Evolutionary conservation across 2,329 filamentous ascomycete species (phyloP).

Genomic region (Macrophomina phaseolina): DNA sequence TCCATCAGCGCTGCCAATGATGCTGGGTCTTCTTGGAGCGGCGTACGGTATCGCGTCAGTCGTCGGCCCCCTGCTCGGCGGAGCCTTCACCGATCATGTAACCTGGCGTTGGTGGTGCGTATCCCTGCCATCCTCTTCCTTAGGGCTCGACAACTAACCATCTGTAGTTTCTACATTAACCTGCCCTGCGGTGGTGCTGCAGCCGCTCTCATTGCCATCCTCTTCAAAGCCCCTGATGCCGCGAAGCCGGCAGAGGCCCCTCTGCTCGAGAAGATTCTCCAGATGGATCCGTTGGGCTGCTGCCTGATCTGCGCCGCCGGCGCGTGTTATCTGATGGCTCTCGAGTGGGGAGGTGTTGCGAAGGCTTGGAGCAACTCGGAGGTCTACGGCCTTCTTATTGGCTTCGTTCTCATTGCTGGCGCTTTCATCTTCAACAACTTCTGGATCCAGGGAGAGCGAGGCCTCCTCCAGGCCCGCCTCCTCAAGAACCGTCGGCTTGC

Average conservation of each 20-base stretch:
- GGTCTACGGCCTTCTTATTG: neutral
- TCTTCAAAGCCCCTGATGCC: constrained; percentile 44
- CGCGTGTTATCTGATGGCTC: constrained; percentile 40
- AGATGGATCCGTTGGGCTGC: constrained; percentile 38
- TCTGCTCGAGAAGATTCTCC: constrained; percentile 5
- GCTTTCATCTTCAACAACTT: constrained; percentile 35
- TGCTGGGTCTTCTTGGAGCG: constrained; percentile 1
- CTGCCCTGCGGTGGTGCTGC: constrained; percentile 52
- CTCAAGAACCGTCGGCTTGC: neutral
- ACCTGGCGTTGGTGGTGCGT: constrained; percentile 44
- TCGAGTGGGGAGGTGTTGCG: constrained; percentile 43
- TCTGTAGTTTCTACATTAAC: constrained; percentile 49
- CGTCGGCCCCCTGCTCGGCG: constrained; percentile 33
- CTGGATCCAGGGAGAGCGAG: constrained; percentile 4
- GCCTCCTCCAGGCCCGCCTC: neutral
- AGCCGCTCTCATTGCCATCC: constrained; percentile 46
- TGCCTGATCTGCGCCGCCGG: constrained; percentile 42
- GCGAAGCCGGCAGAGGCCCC: constrained; percentile 33
- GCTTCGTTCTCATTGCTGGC: neutral
- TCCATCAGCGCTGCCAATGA: constrained; percentile 43
- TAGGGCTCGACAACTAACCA: neutral
- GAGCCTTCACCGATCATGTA: constrained; percentile 33
- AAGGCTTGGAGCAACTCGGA: constrained; percentile 9
- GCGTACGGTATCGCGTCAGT: constrained; percentile 31
- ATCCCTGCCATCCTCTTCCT: neutral